phyloP scores from a whole-genome alignment of 257 asterid genomes.

The Catharanthus roseus region DNA sequence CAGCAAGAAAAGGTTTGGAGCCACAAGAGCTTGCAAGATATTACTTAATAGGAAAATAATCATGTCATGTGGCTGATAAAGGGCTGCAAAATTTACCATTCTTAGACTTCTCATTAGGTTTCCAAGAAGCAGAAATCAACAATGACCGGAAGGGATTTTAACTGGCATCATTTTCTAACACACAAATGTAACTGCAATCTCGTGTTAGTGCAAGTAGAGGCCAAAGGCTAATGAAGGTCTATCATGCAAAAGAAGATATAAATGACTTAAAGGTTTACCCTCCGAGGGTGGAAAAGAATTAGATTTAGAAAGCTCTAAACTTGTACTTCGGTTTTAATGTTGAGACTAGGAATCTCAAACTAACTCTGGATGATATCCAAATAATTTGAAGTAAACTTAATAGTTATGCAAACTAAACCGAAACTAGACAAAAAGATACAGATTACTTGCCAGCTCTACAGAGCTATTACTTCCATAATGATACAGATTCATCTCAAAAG shows the following conservation, averaged over 20 bases:
- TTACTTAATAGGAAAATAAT: not conserved
- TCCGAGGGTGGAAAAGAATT: not conserved
- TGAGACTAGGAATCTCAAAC: not conserved
- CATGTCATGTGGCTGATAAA: not conserved
- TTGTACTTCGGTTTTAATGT: not conserved
- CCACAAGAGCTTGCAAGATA: not conserved
- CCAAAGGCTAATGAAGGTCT: not conserved
- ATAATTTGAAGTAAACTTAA: not conserved
- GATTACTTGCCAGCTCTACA: not conserved
- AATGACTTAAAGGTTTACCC: not conserved
- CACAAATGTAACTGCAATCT: not conserved
- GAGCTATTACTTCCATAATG: not conserved
- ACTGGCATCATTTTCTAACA: not conserved
- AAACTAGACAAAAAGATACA: not conserved
- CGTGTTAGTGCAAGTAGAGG: not conserved
- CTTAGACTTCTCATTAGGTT: not conserved
- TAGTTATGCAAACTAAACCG: not conserved
- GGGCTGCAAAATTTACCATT: no score
- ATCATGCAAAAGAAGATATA: not conserved
- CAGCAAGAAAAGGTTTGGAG: not conserved
- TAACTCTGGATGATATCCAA: not conserved
- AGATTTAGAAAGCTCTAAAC: not conserved
- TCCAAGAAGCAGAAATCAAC: not conserved
- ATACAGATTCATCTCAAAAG: not conserved
- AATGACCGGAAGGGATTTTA: not conserved